Evolutionary conservation across 495 filamentous ascomycete species (phyloP), one percentile per base, ranked within the genome.

Genomic region (Xylaria telfairii): DNA sequence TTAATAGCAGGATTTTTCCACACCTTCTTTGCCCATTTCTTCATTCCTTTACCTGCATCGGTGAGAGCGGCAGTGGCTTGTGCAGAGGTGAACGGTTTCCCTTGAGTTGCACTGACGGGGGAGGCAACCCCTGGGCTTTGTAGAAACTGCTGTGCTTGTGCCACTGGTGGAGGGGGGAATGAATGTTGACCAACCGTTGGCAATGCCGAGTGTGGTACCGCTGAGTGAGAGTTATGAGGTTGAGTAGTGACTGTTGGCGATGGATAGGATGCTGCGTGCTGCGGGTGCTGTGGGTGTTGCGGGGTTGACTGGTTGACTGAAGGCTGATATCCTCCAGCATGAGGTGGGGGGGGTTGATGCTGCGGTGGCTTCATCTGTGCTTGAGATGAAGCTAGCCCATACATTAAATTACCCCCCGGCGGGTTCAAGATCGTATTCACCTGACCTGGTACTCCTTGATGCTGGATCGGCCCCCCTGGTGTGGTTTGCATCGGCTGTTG

Each of bases 1-100:
- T 78, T 78, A 28, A 78, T 17, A 5, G 72, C 68, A 12, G 76
- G 74, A 62, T 70, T 78, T n/a, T 76, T 65, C 71, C 64, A 72
- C 9, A 70, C 67, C 46, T 76, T 75, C 39, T 71, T 76, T 13
- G 73, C 76, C 74, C 72, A 78, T 67, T 78, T 76, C 69, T 78
- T 78, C 73, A 78, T 72, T 30, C 73, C 73, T 49, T 78, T 78
- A 24, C 74, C 71, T 65, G 73, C 74, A 26, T 70, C 76, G 0
- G 72, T 60, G 32, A 78, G 49, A 28, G 71, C 76, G 19, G 72
- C 60, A 30, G 68, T 32, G 6, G 76, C 73, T 56, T 75, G 76
- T 12, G 74, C 30, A 8, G 74, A 75, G 51, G 66, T 70, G 32
- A 74, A 75, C 28, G 74, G 71, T 62, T 71, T 71, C 24, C 39